Percentiles rank a stretch among this genome's conserved stretches.
These are phyloP conservation scores for Rutidosis leptorrhynchoides DNA, from an alignment of 129 eudicot species.

Conservation along the genomic window DNA sequence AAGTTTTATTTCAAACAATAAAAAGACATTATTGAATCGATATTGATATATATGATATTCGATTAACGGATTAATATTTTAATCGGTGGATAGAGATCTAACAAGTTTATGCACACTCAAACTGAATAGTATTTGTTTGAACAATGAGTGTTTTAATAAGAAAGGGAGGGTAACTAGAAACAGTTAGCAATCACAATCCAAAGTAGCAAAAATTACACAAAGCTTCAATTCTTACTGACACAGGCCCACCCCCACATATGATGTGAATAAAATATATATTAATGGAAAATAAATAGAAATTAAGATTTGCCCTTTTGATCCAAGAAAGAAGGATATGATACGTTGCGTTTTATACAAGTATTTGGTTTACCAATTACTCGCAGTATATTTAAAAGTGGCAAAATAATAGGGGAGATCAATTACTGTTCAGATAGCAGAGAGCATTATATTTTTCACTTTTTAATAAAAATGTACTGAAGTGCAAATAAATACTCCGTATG, in stretches of 20 bases:
- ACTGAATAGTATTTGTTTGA: no score
- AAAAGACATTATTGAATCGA: no score
- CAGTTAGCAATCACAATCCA: slow-evolving; percentile 56
- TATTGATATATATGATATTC: no score
- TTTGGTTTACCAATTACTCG: background rate
- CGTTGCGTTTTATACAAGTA: slow-evolving; percentile 39
- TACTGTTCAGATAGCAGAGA: background rate
- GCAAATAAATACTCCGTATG: background rate
- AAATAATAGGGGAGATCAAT: slow-evolving; percentile 11
- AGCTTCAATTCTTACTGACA: slow-evolving; percentile 38
- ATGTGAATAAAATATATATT: slow-evolving; percentile 35
- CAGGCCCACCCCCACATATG: slow-evolving; percentile 37
- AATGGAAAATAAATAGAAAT: slow-evolving; percentile 40
- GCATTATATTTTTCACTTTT: slow-evolving; percentile 13
- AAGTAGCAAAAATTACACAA: slow-evolving; percentile 32
- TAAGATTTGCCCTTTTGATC: slow-evolving; percentile 37
- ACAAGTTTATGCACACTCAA: no score
- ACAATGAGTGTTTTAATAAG: no score
- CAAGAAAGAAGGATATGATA: slow-evolving; percentile 23
- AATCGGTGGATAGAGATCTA: no score
- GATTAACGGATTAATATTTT: no score
- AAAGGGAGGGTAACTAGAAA: slow-evolving; percentile 28
- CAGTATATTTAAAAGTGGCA: slow-evolving; percentile 8
- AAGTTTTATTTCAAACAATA: no score
- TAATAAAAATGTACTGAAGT: slow-evolving; percentile 10